Conservation (phyloP, 2,329 filamentous ascomycete genomes). For the Aspergillus quadricinctus region DNA sequence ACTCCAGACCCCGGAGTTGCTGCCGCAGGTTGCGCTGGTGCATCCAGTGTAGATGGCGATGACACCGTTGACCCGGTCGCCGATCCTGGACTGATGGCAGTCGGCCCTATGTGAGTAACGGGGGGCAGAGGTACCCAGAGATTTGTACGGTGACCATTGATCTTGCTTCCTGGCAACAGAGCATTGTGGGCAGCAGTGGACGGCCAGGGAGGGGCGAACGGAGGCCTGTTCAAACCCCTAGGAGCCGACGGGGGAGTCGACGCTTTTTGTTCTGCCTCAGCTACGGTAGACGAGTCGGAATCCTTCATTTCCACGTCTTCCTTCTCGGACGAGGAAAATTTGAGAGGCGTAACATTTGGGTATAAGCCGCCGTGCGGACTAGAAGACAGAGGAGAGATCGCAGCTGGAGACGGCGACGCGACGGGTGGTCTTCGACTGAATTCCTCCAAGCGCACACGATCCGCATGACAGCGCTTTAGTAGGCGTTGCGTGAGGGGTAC, state of each 20-base stretch:
- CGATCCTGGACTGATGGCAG: constrained; percentile 25
- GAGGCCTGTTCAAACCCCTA: constrained; percentile 17
- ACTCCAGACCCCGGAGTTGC: constrained; percentile 25
- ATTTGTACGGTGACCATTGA: constrained; percentile 16
- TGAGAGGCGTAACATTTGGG: constrained; percentile 9
- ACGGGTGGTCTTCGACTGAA: constrained; percentile 14
- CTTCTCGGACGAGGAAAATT: constrained; percentile 7
- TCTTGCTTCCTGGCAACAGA: constrained; percentile 21
- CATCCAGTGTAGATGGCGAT: constrained; percentile 25
- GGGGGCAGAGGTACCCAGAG: constrained; percentile 28
- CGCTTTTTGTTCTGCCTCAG: constrained; percentile 1
- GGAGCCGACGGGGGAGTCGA: neutral
- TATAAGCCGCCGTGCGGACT: constrained; percentile 7
- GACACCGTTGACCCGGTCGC: constrained; percentile 26
- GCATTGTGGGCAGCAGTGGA: constrained; percentile 36
- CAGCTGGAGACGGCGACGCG: constrained; percentile 9
- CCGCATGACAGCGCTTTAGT: constrained; percentile 39
- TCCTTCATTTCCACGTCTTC: constrained; percentile 48
- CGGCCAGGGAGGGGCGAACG: constrained; percentile 30
- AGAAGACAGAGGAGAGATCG: constrained; percentile 10
- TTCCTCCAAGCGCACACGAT: constrained; percentile 35
- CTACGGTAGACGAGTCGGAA: constrained; percentile 22
- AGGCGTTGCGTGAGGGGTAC: constrained; percentile 41
- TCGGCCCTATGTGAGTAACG: constrained; percentile 15
- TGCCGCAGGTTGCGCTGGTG: constrained; percentile 18